These are phyloP conservation scores for Nepenthes mirabilis DNA, from an alignment of 148 eudicot species.

Conservation along the genomic window DNA sequence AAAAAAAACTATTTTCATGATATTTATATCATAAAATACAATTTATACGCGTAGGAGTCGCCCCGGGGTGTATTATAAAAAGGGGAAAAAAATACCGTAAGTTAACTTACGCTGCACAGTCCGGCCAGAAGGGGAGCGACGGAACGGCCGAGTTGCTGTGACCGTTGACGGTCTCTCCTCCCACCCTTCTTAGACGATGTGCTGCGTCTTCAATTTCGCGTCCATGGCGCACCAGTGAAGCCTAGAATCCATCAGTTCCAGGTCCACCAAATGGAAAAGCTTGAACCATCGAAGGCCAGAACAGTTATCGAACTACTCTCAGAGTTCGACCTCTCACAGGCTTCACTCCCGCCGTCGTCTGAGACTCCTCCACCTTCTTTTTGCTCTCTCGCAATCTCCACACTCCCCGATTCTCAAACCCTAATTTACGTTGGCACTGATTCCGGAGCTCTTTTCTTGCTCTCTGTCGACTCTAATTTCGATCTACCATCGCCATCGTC, in stretches of 20 bases:
- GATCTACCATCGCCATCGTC: slow-evolving; percentile 3
- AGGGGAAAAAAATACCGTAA: too few species aligned
- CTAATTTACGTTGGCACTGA: slow-evolving; percentile 41
- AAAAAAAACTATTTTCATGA: too few species aligned
- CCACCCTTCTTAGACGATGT: too few species aligned
- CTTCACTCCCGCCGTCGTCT: slow-evolving; percentile 23
- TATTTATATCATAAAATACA: too few species aligned
- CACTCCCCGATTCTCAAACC: slow-evolving; percentile 29
- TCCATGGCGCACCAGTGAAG: neutral
- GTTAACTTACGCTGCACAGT: too few species aligned
- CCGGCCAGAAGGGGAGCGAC: too few species aligned
- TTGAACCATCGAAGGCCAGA: slow-evolving; percentile 28
- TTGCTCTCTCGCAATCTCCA: slow-evolving; percentile 36
- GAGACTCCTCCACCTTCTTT: slow-evolving; percentile 22
- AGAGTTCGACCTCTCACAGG: slow-evolving; percentile 35
- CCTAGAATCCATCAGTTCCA: too few species aligned
- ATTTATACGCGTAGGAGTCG: too few species aligned
- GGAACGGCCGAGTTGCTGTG: too few species aligned
- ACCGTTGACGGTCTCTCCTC: too few species aligned
- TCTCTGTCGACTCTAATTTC: slow-evolving; percentile 28
- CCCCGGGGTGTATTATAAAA: too few species aligned
- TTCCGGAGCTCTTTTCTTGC: slow-evolving; percentile 37
- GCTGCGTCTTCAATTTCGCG: slow-evolving; percentile 2
- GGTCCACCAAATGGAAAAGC: slow-evolving; percentile 37
- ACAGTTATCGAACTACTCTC: slow-evolving; percentile 39